Percentiles rank a stretch among this genome's conserved stretches.
phyloP scores from a whole-genome alignment of 2,329 filamentous ascomycete species.

The Fusarium illudens region DNA sequence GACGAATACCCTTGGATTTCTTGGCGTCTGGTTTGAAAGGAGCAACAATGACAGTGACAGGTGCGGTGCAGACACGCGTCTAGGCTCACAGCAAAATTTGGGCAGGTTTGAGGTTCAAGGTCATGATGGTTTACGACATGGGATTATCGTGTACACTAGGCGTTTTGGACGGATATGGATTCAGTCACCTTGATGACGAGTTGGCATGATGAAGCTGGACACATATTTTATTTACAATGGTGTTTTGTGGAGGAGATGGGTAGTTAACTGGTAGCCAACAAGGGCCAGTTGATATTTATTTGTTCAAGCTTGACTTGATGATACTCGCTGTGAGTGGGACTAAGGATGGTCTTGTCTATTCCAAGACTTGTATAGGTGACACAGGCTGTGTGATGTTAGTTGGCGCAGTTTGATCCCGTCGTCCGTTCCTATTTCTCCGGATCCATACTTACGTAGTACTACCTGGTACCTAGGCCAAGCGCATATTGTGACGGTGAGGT shows the following conservation, averaged over 20 bases:
- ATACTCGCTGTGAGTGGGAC: not conserved
- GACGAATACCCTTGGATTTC: conserved; percentile 6
- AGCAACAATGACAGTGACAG: not conserved
- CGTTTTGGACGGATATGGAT: conserved; percentile 6
- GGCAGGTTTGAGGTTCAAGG: not conserved
- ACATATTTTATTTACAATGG: not conserved
- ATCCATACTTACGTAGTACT: too few species aligned
- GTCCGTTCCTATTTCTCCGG: too few species aligned
- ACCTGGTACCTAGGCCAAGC: too few species aligned
- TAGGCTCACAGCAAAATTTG: not conserved
- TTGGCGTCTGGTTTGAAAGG: conserved; percentile 15
- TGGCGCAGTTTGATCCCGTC: too few species aligned
- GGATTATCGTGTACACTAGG: conserved; percentile 22
- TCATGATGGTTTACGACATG: conserved; percentile 18
- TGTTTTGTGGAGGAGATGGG: not conserved
- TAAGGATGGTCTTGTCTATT: not conserved
- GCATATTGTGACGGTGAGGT: too few species aligned
- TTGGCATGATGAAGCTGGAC: not conserved
- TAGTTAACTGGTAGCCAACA: not conserved
- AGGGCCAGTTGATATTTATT: not conserved
- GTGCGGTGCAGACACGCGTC: not conserved
- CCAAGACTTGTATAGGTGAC: not conserved
- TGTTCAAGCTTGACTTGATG: not conserved
- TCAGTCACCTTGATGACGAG: not conserved
- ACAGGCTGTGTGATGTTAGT: not conserved